phyloP scores from a whole-genome alignment of 129 eudicot species.

The Solidago caesia region DNA sequence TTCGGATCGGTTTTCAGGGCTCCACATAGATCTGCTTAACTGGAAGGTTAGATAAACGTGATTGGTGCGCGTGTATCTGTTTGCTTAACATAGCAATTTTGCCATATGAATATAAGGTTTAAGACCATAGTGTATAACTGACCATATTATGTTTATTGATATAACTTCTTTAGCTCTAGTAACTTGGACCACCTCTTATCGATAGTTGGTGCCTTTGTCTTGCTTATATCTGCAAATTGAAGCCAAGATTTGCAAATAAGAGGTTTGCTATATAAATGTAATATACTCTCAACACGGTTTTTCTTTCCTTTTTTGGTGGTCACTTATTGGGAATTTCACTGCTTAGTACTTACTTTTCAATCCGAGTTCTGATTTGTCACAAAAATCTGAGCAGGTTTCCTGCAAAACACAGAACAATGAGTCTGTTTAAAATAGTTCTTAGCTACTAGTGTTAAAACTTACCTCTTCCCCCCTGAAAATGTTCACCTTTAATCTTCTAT shows the following conservation, averaged over 20 bases:
- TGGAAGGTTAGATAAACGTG: constrained; percentile 25
- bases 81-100: not conserved
- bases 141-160: constrained; percentile 26
- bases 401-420: constrained; percentile 36
- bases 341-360: constrained; percentile 50
- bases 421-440: constrained; percentile 14
- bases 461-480: constrained; percentile 10
- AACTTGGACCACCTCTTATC: constrained; percentile 77
- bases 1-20: constrained; percentile 13
- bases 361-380: constrained; percentile 72
- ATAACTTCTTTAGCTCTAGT: constrained; percentile 54
- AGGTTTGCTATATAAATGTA: not conserved
- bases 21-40: constrained; percentile 25
- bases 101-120: constrained; percentile 12
- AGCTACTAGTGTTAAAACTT: not conserved
- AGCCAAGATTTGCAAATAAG: constrained; percentile 14
- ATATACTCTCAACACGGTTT: not conserved
- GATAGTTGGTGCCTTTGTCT: constrained; percentile 43
- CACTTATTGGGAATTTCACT: not conserved
- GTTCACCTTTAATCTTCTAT: constrained; percentile 10
- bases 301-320: not conserved
- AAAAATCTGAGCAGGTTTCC: constrained; percentile 85
- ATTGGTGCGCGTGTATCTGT: not conserved
- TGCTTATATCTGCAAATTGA: constrained; percentile 51
- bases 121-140: constrained; percentile 14